These are phyloP conservation scores for Fusarium newnesense DNA, from an alignment of 2,329 filamentous ascomycete species.

Conservation along the genomic window DNA sequence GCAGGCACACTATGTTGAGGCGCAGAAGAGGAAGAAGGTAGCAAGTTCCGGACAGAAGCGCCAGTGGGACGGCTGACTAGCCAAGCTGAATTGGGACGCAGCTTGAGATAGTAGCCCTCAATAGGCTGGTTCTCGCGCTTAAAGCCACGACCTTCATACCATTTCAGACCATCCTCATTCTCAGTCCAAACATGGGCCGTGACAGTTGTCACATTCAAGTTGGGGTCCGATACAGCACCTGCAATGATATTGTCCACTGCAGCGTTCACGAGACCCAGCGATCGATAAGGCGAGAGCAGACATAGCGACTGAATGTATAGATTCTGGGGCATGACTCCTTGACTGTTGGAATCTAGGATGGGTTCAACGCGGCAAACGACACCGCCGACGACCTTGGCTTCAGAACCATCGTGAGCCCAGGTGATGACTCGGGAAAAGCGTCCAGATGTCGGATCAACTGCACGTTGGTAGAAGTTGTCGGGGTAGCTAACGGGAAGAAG, in stretches of 20 bases:
- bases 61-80: constrained; percentile 61
- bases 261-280: constrained; percentile 67
- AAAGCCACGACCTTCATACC: constrained; percentile 71
- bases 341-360: constrained; percentile 24
- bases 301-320: constrained; percentile 74
- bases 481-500: constrained; percentile 72
- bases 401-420: constrained; percentile 59
- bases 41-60: constrained; percentile 39
- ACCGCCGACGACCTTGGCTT: constrained; percentile 67
- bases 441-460: constrained; percentile 61
- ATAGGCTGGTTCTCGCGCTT: constrained; percentile 58
- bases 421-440: constrained; percentile 70
- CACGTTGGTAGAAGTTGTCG: constrained; percentile 70
- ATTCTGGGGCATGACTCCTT: constrained; percentile 50
- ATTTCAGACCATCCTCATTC: constrained; percentile 70
- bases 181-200: constrained; percentile 77
- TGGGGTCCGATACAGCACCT: constrained; percentile 49
- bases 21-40: constrained; percentile 33
- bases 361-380: constrained; percentile 71
- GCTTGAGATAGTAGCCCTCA: constrained; percentile 69
- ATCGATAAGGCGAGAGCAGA: constrained; percentile 71
- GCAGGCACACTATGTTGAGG: constrained; percentile 27
- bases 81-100: constrained; percentile 71
- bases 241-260: constrained; percentile 64
- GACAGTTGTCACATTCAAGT: constrained; percentile 55